Percentiles rank a stretch among this genome's conserved stretches.
These are phyloP conservation scores for Blastobotrys mokoenaii DNA, from an alignment of 805 yeast species.

Conservation along the genomic window DNA sequence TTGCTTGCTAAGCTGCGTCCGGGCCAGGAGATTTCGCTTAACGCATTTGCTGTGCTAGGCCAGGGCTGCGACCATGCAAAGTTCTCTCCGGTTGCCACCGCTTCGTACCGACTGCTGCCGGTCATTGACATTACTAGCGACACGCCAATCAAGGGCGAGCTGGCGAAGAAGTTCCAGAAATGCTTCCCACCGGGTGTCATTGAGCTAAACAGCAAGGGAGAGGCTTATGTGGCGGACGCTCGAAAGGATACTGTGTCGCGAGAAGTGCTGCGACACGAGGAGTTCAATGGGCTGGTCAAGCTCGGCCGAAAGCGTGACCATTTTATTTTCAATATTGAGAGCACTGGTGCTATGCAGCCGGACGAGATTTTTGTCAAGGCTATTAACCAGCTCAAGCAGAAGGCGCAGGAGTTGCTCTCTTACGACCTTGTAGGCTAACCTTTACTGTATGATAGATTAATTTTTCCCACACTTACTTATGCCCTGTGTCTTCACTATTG, in stretches of 20 bases:
- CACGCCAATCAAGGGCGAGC: conserved; percentile 65
- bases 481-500: no score
- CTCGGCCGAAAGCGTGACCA: conserved; percentile 89
- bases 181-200: conserved; percentile 94
- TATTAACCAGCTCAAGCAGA: conserved; percentile 74
- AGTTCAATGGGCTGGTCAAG: conserved; percentile 81
- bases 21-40: conserved; percentile 87
- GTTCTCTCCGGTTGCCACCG: conserved; percentile 94
- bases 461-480: no score
- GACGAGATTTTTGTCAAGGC: conserved; percentile 92
- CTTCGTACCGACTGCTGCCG: conserved; percentile 90
- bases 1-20: conserved; percentile 89
- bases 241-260: conserved; percentile 95
- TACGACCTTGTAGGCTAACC: conserved; percentile 10
- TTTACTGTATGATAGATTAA: not conserved
- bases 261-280: conserved; percentile 90
- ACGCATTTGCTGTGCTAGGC: conserved; percentile 88
- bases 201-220: conserved; percentile 55
- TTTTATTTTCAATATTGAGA: conserved; percentile 88
- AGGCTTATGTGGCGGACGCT: conserved; percentile 79
- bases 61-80: conserved; percentile 94
- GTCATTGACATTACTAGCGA: conserved; percentile 56
- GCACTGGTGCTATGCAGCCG: conserved; percentile 95
- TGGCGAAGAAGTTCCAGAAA: conserved; percentile 70
- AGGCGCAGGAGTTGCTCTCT: conserved; percentile 31